Evolutionary conservation across 371 early-diverging fungal genomes (phyloP), one percentile per base, ranked within the genome.

Genomic region (Globomyces sp.): DNA sequence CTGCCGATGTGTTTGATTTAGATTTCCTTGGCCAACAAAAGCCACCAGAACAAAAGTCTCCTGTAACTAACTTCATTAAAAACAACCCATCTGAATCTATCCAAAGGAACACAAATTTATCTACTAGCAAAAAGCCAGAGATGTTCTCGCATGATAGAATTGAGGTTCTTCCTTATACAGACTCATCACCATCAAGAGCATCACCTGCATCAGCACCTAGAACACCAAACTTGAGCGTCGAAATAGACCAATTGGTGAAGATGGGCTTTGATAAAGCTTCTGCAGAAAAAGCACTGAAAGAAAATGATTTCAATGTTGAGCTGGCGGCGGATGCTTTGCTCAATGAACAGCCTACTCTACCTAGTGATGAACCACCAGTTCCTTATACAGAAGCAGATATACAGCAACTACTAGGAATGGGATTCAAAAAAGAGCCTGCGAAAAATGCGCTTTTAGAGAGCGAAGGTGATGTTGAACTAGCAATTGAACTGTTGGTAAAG

Each of bases 211-310:
- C 69, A 58, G 57, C 44, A 53, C 36, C 46, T 63, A 34, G 13
- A 10, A 2, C 42, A 55, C 49, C 10, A 57, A 8, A 39, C 43
- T 44, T 6, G 36, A 48, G 41, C 13, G 57, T 10, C 34, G 40
- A 5, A 37, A 43, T 34, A 46, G 8, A 8, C 34, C 53, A 36
- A 37, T 40, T 65, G 13, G 57, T 40, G 9, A 49, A 46, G 6
- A 60, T 60, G 49, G 93, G 93, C 0, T 94, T 92, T 71, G 76
- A 81, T 13, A 71, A 76, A 1, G 84, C 86, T 13, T 79, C 78
- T 58, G 86, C 91, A 0, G 76, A 67, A 39, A 68, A 80, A 4
- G 92, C 93, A 4, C 74, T 93, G 39, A 83, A 80, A 41, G 85
- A 86, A 41, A 80, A 88, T 1, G 78, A 76, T n/a, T 76, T 71